phyloP scores from a whole-genome alignment of 2,329 filamentous ascomycete genomes.

The Chaetomiaceae sp. region DNA sequence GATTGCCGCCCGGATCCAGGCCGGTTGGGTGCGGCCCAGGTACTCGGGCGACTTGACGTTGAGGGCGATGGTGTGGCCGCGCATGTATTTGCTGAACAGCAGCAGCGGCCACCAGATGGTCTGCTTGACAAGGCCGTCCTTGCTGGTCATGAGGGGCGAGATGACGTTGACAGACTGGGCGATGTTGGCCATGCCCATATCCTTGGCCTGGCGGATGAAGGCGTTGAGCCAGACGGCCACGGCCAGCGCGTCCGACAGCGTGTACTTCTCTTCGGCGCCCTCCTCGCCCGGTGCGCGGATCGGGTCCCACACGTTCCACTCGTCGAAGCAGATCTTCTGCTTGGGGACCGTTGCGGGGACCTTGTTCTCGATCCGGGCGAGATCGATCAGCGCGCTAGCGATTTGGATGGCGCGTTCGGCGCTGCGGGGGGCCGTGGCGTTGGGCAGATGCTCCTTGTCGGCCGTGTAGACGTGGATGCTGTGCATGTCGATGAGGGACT shows the following conservation, averaged over 20 bases:
- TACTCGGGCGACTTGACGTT: conserved; percentile 63
- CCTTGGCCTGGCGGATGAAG: conserved; percentile 65
- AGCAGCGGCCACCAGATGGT: conserved; percentile 71
- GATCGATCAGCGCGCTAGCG: conserved; percentile 63
- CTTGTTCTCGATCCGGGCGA: conserved; percentile 65
- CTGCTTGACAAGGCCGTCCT: conserved; percentile 61
- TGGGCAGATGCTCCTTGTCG: conserved; percentile 44
- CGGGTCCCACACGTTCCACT: conserved; percentile 83
- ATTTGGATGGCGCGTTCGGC: conserved; percentile 73
- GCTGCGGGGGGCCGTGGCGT: conserved; percentile 59
- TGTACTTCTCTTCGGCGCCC: conserved; percentile 71
- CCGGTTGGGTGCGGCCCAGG: conserved; percentile 60
- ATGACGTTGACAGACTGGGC: conserved; percentile 77
- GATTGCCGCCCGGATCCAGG: conserved; percentile 60
- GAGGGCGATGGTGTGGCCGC: conserved; percentile 62
- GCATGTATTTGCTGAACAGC: conserved; percentile 68
- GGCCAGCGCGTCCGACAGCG: conserved; percentile 70
- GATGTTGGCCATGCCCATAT: conserved; percentile 74
- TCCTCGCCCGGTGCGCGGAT: conserved; percentile 64
- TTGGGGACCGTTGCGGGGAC: conserved; percentile 55
- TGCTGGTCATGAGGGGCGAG: conserved; percentile 67
- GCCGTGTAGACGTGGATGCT: conserved; percentile 76
- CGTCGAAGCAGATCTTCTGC: conserved; percentile 74
- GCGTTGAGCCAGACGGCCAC: conserved; percentile 72
- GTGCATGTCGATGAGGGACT: conserved; percentile 62